These are phyloP conservation scores for Russula foetens DNA, from an alignment of 768 basidiomycete species.

Conservation along the genomic window DNA sequence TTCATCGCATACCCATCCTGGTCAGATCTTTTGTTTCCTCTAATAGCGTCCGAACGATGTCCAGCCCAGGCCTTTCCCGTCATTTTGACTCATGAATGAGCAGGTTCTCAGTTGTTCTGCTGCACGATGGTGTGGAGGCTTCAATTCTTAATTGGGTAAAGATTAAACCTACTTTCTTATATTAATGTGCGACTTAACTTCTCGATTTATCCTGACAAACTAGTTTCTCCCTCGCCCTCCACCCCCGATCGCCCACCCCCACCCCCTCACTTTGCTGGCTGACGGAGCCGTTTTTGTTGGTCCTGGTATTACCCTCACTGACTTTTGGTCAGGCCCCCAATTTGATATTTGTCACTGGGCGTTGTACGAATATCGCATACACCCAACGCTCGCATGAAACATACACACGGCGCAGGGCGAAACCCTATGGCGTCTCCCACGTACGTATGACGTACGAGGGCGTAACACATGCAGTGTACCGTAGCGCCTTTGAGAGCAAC, in stretches of 20 bases:
- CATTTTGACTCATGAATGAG: neutral
- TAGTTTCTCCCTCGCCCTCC: too few species aligned
- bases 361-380: neutral
- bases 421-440: neutral
- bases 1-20: neutral
- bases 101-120: neutral
- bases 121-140: neutral
- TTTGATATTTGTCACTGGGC: conserved; percentile 1
- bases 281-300: neutral
- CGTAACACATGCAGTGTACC: neutral
- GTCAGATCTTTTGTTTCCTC: neutral
- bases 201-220: conserved; percentile 8
- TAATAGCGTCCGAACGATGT: neutral
- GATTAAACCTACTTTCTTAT: conserved; percentile 11
- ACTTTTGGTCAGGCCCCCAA: neutral
- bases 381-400: neutral
- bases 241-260: neutral
- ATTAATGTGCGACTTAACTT: conserved; percentile 14
- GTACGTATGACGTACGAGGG: conserved; percentile 11
- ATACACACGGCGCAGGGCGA: neutral
- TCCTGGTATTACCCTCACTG: conserved; percentile 2
- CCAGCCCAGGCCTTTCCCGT: neutral
- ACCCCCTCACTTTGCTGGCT: neutral
- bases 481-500: neutral
- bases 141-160: conserved; percentile 8